Percentiles rank a stretch among this genome's conserved stretches.
These are phyloP conservation scores for Oropetium thomaeum DNA, from an alignment of 176 grass and related monocot species.

Conservation along the genomic window DNA sequence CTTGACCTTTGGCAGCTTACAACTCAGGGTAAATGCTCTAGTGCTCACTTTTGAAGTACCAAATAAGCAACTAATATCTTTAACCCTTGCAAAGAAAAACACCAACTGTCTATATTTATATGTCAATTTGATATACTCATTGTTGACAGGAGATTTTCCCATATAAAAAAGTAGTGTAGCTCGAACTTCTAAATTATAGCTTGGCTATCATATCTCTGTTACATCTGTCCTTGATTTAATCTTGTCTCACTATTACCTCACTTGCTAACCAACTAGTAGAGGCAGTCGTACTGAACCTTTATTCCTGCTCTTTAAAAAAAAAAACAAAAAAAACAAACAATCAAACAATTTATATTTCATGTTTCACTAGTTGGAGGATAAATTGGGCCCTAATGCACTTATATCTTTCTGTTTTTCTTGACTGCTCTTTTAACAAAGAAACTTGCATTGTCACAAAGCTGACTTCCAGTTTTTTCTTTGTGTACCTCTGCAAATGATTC, in stretches of 20 bases:
- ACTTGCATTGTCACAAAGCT: neutral
- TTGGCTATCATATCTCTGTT: neutral
- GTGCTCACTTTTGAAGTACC: no score
- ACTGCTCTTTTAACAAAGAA: neutral
- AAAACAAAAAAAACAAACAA: neutral
- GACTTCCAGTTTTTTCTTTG: neutral
- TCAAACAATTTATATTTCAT: neutral
- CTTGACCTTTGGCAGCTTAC: neutral
- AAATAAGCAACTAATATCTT: conserved; percentile 12
- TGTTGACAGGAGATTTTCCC: neutral
- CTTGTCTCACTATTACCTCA: neutral
- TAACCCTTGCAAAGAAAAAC: no score
- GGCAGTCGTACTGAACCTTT: neutral
- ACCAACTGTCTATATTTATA: neutral
- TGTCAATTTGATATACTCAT: neutral
- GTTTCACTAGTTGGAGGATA: neutral
- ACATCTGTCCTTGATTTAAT: neutral
- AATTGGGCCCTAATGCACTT: neutral
- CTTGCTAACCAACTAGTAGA: neutral
- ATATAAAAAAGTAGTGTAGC: neutral
- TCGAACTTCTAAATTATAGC: neutral
- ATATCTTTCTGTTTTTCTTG: neutral
- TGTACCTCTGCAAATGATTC: neutral
- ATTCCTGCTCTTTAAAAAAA: neutral
- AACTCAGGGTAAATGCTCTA: no score